Evolutionary conservation across 257 asterid species (phyloP).

Genomic region (Nicotiana benthamiana): DNA sequence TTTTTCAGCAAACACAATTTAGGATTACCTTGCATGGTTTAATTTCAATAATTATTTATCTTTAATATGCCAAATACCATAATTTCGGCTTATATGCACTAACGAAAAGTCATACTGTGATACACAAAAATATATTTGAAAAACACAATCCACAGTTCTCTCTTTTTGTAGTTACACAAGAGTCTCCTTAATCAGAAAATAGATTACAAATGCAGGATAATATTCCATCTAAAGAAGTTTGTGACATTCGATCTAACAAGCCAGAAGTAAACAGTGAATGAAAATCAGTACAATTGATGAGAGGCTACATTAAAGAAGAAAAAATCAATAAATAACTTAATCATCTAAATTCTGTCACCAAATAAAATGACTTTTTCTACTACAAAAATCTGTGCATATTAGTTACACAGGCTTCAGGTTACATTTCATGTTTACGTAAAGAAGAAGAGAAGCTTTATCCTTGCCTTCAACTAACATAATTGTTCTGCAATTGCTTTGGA

Average conservation of each 20-base stretch:
- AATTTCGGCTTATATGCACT: neutral
- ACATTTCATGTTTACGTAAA: neutral
- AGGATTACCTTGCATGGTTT: neutral
- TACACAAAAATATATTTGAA: neutral
- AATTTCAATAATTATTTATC: neutral
- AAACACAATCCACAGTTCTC: neutral
- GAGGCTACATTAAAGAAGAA: neutral
- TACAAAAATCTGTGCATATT: neutral
- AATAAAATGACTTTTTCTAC: neutral
- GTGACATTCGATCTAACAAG: neutral
- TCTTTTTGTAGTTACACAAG: neutral
- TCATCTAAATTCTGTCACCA: neutral
- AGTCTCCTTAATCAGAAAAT: neutral
- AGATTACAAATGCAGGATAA: neutral
- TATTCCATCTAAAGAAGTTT: neutral
- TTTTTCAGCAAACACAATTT: neutral
- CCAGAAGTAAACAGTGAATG: neutral
- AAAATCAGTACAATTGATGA: neutral
- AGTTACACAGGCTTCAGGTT: neutral
- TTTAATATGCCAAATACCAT: neutral
- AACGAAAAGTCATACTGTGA: neutral
- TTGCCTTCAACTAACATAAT: conserved; percentile 20
- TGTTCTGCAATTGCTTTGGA: conserved; percentile 43
- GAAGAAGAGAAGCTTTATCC: neutral
- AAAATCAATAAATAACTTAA: conserved; percentile 4